Evolutionary conservation across 1,139 yeast species (phyloP), one percentile per base, ranked within the genome.

Genomic region (Zygosaccharomyces sapae): DNA sequence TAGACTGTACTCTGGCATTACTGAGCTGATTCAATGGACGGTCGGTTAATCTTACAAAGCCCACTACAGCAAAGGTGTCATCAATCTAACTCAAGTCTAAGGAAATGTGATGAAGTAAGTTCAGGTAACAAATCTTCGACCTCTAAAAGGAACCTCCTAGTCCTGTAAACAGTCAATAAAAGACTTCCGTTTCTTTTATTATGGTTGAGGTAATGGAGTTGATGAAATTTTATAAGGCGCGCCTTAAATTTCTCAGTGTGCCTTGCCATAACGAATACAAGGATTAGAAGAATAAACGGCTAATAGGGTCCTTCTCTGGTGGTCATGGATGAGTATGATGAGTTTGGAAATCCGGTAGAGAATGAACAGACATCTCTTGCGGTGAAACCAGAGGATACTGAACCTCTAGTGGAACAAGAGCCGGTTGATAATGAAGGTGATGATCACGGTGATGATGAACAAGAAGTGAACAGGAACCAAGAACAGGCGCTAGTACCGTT

Each of bases 251-350:
- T 44, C 40, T 18, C 42, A 30, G 31, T 27, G 33, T 25, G 10
- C 33, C 12, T 25, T 22, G 43, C 33, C 9, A 5, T 31, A n/a
- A 12, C 22, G 16, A 1, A 22, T 38, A 38, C 12, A 47, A 43
- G 47, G 38, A 42, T 30, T 10, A 27, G 31, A 27, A 12, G n/a
- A 24, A 29, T 6, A 22, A 35, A 33, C 7, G 27, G 34, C 12
- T 4, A 13, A 19, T 4, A 13, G 6, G n/a, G 19, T 12, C 5
- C 33, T 39, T 64, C 63, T 67, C 75, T 75, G 49, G 80, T 75
- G 38, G 18, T 10, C 13, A 37, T 37, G 40, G 85, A 80, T 51
- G 65, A 78, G 25, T 86, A 83, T 65, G 96, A 87, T 66, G 96
- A 88, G 77, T 72, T 60, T 51, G 70, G 65, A 19, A 49, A 57